Base-by-base conservation (phyloP, 2,329 filamentous ascomycete species). In the Xylaria sp. region DNA sequence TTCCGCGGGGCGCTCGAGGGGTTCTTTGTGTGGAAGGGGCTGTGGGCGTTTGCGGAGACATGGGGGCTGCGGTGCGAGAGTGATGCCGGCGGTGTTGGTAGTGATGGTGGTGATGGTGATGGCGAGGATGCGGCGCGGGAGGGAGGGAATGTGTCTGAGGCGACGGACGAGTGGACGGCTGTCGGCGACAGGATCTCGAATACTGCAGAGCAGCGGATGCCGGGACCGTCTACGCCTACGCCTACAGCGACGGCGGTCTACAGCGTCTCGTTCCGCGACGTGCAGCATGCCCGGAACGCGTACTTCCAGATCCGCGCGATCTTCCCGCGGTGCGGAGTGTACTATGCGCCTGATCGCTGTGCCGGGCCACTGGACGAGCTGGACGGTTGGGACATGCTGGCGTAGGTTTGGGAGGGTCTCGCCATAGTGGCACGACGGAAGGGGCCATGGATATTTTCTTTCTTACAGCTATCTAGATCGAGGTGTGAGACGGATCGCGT, bases 231-330 rank as follows among this genome's bases (percentile, higher is more conserved):
- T 6, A 21, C 29, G 27, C 9, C 15, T 19, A 3, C 13, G n/a
- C n/a, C n/a, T n/a, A n/a, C n/a, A n/a, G n/a, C n/a, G 33, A 40
- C 9, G 29, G 23, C 4, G 41, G 9, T 35, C 6, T 2, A 35
- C 21, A 10, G 17, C 43, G 10, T 62, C 35, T 31, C 43, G n/a
- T 62, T 62, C 51, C 55, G 54, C 55, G 44, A 54, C n/a, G 8
- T 59, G 19, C 7, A 1, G 1, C 33, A 27, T 19, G 60, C 60
- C 7, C 38, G 41, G 49, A 4, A 3, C 27, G 43, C 43, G 9
- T 25, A n/a, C 27, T n/a, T 6, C 1, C 2, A 29, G 8, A 15
- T 61, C 21, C 1, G 4, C 4, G 2, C 0, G 3, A 13, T 8
- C 2, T 54, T 60, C 25, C 57, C 27, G 1, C 1, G 8, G 2